These are phyloP conservation scores for Pyronema domesticum DNA, from an alignment of 495 filamentous ascomycete genomes.

Conservation along the genomic window DNA sequence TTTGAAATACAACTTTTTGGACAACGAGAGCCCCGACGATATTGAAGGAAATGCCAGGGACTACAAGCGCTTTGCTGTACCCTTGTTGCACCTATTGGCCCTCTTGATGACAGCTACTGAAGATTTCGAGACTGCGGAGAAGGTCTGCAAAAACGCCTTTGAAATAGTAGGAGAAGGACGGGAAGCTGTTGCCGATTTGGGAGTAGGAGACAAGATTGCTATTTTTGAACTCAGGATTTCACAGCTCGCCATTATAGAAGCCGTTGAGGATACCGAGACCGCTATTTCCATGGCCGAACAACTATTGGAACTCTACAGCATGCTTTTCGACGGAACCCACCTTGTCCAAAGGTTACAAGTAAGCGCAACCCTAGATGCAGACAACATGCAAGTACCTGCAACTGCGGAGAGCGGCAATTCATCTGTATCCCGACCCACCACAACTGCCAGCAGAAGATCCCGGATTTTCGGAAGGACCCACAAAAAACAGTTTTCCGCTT, in stretches of 20 bases:
- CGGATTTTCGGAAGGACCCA: constrained; percentile 16
- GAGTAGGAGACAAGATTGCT: constrained; percentile 24
- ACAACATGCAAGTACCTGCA: too few species aligned
- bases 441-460: constrained; percentile 16
- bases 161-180: constrained; percentile 46
- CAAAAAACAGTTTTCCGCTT: constrained; percentile 19
- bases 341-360: constrained; percentile 38
- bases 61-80: constrained; percentile 40
- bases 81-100: constrained; percentile 72
- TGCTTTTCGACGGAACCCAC: constrained; percentile 42
- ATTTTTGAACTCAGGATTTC: constrained; percentile 82
- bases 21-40: constrained; percentile 26
- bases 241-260: constrained; percentile 66
- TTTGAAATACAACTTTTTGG: constrained; percentile 4
- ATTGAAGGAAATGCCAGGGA: constrained; percentile 24
- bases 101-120: constrained; percentile 71
- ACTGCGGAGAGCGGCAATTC: constrained; percentile 24
- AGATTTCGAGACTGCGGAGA: constrained; percentile 61
- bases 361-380: constrained; percentile 26
- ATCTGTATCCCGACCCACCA: constrained; percentile 10
- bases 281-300: constrained; percentile 73
- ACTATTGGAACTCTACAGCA: constrained; percentile 60
- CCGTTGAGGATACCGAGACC: constrained; percentile 59
- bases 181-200: constrained; percentile 36
- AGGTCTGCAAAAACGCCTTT: constrained; percentile 74